Evolutionary conservation across 768 basidiomycete genomes (phyloP), one percentile per base, ranked within the genome.

Genomic region (Tricholoma flavovirens): DNA sequence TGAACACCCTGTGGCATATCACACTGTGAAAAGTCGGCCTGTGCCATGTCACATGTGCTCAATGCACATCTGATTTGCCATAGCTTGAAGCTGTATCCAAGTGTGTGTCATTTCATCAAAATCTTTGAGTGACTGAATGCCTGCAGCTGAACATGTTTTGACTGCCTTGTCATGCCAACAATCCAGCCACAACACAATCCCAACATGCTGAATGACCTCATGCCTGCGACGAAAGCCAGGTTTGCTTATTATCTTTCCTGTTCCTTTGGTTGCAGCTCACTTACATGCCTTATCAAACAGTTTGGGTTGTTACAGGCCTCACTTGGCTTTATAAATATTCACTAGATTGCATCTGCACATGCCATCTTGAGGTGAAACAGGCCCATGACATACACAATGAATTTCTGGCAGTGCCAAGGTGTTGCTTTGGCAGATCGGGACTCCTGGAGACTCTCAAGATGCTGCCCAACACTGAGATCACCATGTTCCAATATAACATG

Each of bases 151-250:
- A 22, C 1, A n/a, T 12, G 2, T 38, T 38, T 7, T 38, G 38
- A 17, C 38, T 38, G 38, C 38, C 38, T 38, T 15, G 15, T 38
- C 38, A 38, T 3, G 4, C 38, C 38, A 38, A 36, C 56, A 62
- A 30, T 73, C 64, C 5, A 76, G 57, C 6, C 59, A 40, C 0
- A 54, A 19, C 1, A 59, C 69, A 15, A 58, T 65, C 0, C 68
- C 68, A 17, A 45, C 57, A 49, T 77, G 67, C 2, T 49, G 32
- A 12, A 76, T 71, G 0, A 71, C 40, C 17, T 75, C 60, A 35
- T 77, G 75, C 64, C 71, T 75, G 4, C 60, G 51, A 0, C 66
- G 63, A 53, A 75, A 76, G 1, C 66, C 67, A 1, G 72, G 73
- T 11, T 72, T 69, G 1, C 60, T 38, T 8, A 29, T 58, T 48